Base-by-base conservation (phyloP, 2,329 filamentous ascomycete species). In the Fusarium penzigii region DNA sequence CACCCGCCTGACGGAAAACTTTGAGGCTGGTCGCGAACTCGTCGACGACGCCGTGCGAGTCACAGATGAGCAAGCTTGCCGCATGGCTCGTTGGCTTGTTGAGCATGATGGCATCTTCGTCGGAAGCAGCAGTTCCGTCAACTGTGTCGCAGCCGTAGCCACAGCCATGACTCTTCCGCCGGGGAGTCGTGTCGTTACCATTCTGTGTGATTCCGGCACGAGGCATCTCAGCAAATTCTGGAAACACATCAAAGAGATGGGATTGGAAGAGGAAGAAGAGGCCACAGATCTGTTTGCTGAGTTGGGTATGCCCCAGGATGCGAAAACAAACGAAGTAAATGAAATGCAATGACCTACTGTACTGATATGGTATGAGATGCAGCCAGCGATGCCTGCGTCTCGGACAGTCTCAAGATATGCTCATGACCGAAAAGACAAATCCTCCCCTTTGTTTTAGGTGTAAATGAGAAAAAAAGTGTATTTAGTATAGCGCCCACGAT, bases 71-170 rank as follows among this genome's bases (percentile, higher is more conserved):
- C 92, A 99, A 76, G 94, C 94, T 12, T 85, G 90, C 69, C 82
- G 81, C 49, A 99, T 99, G 94, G 94, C 93, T n/a, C 80, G 90
- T 57, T 97, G 92, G 91, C 75, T 99, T 39, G 93, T 97, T 9
- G 92, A 97, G 74, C 88, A 92, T 58, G 94, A 99, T 70, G 94
- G 94, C 8, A 86, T 99, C 48, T 99, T 99, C 66, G 80, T 92
- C 39, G 95, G 94, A 9, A 96, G 92, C 70, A 96, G 91, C 70
- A 96, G 89, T 71, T 89, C 92, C n/a, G 93, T 99, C 47, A 99
- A 99, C 70, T 96, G 92, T 79, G 88, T 90, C 40, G 90, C 89
- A 5, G 88, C 90, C 17, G 86, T 89, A 10, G 80, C 80, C 46
- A 79, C 87, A 5, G 89, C 89, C 25, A 79, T 86, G 67, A 75